These are phyloP conservation scores for Colletotrichum sublineola DNA, from an alignment of 2,329 filamentous ascomycete genomes.

Conservation along the genomic window DNA sequence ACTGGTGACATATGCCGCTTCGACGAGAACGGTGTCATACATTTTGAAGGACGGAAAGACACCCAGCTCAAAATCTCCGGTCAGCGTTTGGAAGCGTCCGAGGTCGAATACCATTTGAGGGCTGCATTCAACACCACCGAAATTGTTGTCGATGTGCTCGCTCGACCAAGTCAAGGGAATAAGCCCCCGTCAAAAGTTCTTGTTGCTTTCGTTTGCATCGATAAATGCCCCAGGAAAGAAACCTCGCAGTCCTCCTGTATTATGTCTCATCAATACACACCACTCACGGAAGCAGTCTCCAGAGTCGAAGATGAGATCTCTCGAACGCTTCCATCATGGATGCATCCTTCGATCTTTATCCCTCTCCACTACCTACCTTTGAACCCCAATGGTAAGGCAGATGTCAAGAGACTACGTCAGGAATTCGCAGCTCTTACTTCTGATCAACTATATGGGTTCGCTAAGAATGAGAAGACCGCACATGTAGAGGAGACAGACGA, in stretches of 20 bases:
- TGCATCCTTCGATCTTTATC: conserved; percentile 33
- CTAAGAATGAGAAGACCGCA: background rate
- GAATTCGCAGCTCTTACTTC: conserved; percentile 12
- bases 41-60: conserved; percentile 44
- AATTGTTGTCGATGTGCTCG: conserved; percentile 31
- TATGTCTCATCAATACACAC: background rate
- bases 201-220: conserved; percentile 30
- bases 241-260: background rate
- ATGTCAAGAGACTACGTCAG: conserved; percentile 22
- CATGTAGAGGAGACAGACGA: background rate
- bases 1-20: conserved; percentile 41
- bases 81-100: conserved; percentile 48
- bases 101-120: conserved; percentile 45
- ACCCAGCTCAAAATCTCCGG: conserved; percentile 47
- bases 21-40: conserved; percentile 31
- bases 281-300: conserved; percentile 7
- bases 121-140: conserved; percentile 19
- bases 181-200: conserved; percentile 22
- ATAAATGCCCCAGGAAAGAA: background rate
- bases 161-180: background rate
- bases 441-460: conserved; percentile 29
- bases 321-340: conserved; percentile 28
- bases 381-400: conserved; percentile 25
- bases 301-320: conserved; percentile 5
- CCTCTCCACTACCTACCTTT: conserved; percentile 25